Percentiles rank a stretch among this genome's conserved stretches.
These are phyloP conservation scores for Acrocalymma vagum DNA, from an alignment of 2,329 filamentous ascomycete genomes.

Conservation along the genomic window DNA sequence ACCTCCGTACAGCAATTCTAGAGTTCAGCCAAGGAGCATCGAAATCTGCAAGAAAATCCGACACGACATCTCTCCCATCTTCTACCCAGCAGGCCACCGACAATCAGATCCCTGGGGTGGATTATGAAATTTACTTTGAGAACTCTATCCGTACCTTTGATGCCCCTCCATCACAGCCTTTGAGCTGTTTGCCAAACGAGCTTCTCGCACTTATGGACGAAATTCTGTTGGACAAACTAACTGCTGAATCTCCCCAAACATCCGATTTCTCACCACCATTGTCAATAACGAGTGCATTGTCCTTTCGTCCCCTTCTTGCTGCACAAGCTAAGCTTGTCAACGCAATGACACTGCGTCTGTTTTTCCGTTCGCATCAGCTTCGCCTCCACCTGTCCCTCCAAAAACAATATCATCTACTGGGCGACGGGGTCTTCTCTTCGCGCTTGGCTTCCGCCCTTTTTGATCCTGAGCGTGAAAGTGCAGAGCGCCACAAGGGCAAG, in stretches of 20 bases:
- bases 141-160: slow-evolving; percentile 35
- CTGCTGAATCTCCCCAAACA: background rate
- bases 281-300: slow-evolving; percentile 69
- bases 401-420: slow-evolving; percentile 81
- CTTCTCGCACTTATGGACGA: slow-evolving; percentile 31
- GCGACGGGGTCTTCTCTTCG: slow-evolving; percentile 83
- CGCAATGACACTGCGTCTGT: slow-evolving; percentile 75
- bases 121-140: slow-evolving; percentile 35
- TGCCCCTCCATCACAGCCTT: slow-evolving; percentile 22
- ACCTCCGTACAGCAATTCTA: slow-evolving; percentile 41
- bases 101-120: slow-evolving; percentile 3
- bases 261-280: slow-evolving; percentile 62
- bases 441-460: slow-evolving; percentile 85
- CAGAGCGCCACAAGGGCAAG: slow-evolving; percentile 75
- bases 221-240: slow-evolving; percentile 17
- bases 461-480: slow-evolving; percentile 80
- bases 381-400: slow-evolving; percentile 78
- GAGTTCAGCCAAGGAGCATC: slow-evolving; percentile 26
- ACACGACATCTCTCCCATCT: background rate
- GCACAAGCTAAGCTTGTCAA: slow-evolving; percentile 82
- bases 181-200: slow-evolving; percentile 32
- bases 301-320: slow-evolving; percentile 76
- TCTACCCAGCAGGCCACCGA: slow-evolving; percentile 1
- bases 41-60: background rate
- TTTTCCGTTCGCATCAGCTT: slow-evolving; percentile 79